phyloP scores from a whole-genome alignment of 148 eudicot species.

The Nepenthes gracilis region DNA sequence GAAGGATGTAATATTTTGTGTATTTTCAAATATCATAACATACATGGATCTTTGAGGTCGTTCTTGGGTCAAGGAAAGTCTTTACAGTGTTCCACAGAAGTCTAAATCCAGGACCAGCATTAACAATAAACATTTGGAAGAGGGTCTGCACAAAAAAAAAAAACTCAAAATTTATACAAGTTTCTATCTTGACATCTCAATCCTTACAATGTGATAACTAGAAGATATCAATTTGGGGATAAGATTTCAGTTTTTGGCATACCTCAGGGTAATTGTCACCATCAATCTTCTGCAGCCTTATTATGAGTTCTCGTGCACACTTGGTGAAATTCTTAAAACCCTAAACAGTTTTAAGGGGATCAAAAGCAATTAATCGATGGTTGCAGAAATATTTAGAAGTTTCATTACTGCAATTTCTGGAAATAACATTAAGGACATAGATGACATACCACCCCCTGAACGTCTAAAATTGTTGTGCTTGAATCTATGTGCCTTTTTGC shows the following conservation, averaged over 20 bases:
- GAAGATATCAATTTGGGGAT: not conserved
- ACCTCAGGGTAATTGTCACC: slow-evolving; percentile 98
- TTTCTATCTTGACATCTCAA: not conserved
- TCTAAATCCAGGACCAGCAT: slow-evolving; percentile 96
- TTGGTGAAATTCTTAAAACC: slow-evolving; percentile 79
- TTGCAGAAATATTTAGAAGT: not conserved
- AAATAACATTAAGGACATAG: not conserved
- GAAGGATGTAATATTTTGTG: not conserved
- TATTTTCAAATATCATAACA: slow-evolving; percentile 2
- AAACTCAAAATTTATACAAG: not conserved
- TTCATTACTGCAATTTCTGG: not conserved
- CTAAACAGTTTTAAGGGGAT: slow-evolving; percentile 18
- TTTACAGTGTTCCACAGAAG: slow-evolving; percentile 88
- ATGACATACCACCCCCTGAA: slow-evolving; percentile 87
- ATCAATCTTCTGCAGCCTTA: slow-evolving; percentile 74
- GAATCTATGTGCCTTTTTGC: slow-evolving; percentile 85
- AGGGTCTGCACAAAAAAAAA: slow-evolving; percentile 53
- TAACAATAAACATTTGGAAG: slow-evolving; percentile 86
- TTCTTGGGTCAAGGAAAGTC: slow-evolving; percentile 80
- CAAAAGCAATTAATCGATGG: not conserved
- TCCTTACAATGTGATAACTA: slow-evolving; percentile 1
- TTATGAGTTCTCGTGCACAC: slow-evolving; percentile 76
- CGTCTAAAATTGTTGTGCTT: slow-evolving; percentile 93
- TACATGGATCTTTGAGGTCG: slow-evolving; percentile 93
- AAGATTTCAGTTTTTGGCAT: slow-evolving; percentile 3